phyloP scores from a whole-genome alignment of 2,329 filamentous ascomycete species.

The Cladophialophora yegresii region DNA sequence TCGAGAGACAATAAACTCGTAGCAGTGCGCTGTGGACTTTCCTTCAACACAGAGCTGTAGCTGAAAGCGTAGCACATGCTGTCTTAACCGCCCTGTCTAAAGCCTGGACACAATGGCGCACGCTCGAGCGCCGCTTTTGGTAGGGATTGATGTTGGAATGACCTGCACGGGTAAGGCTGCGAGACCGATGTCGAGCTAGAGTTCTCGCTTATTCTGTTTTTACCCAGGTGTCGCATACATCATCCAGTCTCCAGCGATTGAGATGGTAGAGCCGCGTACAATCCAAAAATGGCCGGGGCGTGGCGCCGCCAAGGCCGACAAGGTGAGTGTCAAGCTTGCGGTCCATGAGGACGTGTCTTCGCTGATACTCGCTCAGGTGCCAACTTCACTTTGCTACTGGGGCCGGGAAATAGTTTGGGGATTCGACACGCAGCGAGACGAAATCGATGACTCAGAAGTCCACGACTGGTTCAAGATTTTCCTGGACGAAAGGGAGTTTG shows the following conservation, averaged over 20 bases:
- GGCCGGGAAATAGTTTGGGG: constrained; percentile 3
- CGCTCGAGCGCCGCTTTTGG: constrained; percentile 11
- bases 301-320: constrained; percentile 40
- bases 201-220: constrained; percentile 18
- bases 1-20: neutral
- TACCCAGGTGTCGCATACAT: constrained; percentile 41
- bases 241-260: constrained; percentile 37
- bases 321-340: constrained; percentile 38
- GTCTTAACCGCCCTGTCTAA: neutral
- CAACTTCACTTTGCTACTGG: constrained; percentile 6
- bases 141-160: constrained; percentile 40
- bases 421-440: constrained; percentile 8
- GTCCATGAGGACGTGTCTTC: constrained; percentile 21
- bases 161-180: constrained; percentile 31
- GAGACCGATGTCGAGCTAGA: neutral
- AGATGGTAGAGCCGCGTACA: constrained; percentile 41
- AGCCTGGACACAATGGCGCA: neutral
- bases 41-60: neutral
- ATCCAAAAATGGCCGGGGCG: constrained; percentile 43
- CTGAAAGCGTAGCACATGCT: neutral
- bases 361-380: constrained; percentile 28
- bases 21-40: neutral
- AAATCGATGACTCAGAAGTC: constrained; percentile 13
- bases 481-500: constrained; percentile 18
- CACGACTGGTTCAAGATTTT: constrained; percentile 28